Evolutionary conservation across 805 yeast species (phyloP).

Genomic region (Metschnikowia kunwiensis): DNA sequence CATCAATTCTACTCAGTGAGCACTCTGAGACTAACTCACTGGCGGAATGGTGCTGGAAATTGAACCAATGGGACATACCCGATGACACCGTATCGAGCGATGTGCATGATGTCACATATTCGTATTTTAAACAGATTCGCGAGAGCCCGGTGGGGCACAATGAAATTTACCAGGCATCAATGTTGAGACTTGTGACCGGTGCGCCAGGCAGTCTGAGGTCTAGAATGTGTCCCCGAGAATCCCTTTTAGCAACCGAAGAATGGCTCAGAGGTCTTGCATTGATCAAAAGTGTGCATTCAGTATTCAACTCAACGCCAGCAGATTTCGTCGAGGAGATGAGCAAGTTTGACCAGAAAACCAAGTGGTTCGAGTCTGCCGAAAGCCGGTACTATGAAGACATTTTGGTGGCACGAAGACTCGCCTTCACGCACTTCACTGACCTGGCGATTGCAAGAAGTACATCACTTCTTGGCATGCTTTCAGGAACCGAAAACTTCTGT

Average conservation of each 20-base stretch:
- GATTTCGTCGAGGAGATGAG: constrained; percentile 11
- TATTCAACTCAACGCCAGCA: constrained; percentile 8
- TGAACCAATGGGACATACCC: constrained; percentile 76
- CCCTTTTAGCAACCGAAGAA: not conserved
- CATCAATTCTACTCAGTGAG: constrained; percentile 46
- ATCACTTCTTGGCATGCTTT: not conserved
- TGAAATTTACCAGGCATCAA: constrained; percentile 19
- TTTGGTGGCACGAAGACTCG: constrained; percentile 39
- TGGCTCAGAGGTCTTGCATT: constrained; percentile 12
- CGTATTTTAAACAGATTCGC: constrained; percentile 45
- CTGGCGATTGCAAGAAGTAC: not conserved
- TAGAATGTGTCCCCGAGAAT: not conserved
- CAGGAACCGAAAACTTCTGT: constrained; percentile 3
- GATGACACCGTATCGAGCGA: constrained; percentile 31
- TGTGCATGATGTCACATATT: constrained; percentile 50
- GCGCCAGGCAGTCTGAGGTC: not conserved
- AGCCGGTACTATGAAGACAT: constrained; percentile 22
- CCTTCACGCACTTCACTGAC: too few species aligned
- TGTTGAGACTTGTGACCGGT: constrained; percentile 20
- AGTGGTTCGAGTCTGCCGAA: constrained; percentile 14
- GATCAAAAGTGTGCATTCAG: constrained; percentile 4
- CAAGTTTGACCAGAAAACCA: constrained; percentile 1
- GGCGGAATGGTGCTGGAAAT: constrained; percentile 67
- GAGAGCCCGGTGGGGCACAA: constrained; percentile 28
- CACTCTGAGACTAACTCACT: constrained; percentile 17